Conservation (phyloP, 2,329 filamentous ascomycete species). For the Penicillium polonicum region DNA sequence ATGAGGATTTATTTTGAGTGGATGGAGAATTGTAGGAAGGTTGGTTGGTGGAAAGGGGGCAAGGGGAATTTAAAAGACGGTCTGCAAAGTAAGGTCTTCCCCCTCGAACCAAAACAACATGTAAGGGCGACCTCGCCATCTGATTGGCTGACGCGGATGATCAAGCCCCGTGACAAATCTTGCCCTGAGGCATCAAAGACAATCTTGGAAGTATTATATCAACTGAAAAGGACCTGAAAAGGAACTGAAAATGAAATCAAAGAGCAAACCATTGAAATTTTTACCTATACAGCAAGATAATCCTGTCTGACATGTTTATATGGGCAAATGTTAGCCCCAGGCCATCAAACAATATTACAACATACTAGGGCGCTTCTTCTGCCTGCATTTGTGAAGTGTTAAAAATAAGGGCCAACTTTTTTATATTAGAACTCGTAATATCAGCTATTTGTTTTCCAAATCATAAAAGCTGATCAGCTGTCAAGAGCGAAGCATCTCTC, state of each 20-base stretch:
- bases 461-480: background rate
- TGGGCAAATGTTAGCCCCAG: background rate
- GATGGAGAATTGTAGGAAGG: conserved; percentile 20
- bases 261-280: background rate
- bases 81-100: conserved; percentile 27
- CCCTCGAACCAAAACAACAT: conserved; percentile 27
- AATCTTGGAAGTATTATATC: background rate
- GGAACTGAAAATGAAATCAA: background rate
- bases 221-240: background rate
- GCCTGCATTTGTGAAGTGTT: background rate
- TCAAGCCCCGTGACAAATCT: conserved; percentile 17
- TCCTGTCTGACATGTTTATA: background rate
- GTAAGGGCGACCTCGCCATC: conserved; percentile 18
- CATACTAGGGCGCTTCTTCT: background rate
- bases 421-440: background rate
- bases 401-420: background rate
- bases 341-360: background rate
- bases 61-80: conserved; percentile 20
- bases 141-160: conserved; percentile 19
- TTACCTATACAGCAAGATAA: background rate
- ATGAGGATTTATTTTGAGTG: conserved; percentile 15
- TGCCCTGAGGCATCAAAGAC: conserved; percentile 17
- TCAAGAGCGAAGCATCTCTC: conserved; percentile 60
- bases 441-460: background rate
- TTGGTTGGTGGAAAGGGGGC: conserved; percentile 19